phyloP scores from a whole-genome alignment of 2,329 filamentous ascomycete species.

The Diaporthe sp. region DNA sequence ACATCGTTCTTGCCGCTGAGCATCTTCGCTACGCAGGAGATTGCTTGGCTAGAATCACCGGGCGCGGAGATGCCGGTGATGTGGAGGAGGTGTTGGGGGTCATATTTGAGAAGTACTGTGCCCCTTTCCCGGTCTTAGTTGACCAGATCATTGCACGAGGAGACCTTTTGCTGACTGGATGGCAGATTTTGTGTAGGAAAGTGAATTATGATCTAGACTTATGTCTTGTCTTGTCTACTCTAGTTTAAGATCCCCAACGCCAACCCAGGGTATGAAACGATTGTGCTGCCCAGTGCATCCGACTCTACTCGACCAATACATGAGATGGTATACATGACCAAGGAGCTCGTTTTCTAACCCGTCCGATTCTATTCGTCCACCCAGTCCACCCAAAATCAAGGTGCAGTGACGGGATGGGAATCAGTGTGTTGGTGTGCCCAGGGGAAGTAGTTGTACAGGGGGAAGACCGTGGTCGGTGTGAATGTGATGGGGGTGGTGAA shows the following conservation, averaged over 20 bases:
- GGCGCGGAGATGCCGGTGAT: slow-evolving; percentile 85
- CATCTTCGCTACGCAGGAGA: slow-evolving; percentile 85
- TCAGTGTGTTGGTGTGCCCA: neutral
- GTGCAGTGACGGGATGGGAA: slow-evolving; percentile 31
- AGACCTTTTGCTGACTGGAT: neutral
- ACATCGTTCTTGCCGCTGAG: slow-evolving; percentile 93
- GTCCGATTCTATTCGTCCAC: slow-evolving; percentile 12
- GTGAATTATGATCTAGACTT: slow-evolving; percentile 48
- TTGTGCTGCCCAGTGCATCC: slow-evolving; percentile 19
- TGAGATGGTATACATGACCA: slow-evolving; percentile 24
- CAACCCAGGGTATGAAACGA: slow-evolving; percentile 12
- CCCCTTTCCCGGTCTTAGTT: neutral
- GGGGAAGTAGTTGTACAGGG: slow-evolving; percentile 18
- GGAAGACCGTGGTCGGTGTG: slow-evolving; percentile 30
- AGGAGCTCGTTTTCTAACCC: neutral
- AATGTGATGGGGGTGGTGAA: slow-evolving; percentile 25
- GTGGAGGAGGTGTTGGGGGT: slow-evolving; percentile 97
- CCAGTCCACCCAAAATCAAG: neutral
- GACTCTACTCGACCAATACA: slow-evolving; percentile 11
- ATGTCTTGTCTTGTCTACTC: slow-evolving; percentile 37
- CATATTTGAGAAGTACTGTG: slow-evolving; percentile 93
- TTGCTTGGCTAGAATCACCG: slow-evolving; percentile 88
- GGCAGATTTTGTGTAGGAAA: slow-evolving; percentile 71
- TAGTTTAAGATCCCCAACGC: slow-evolving; percentile 28
- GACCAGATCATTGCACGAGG: neutral